Evolutionary conservation across 805 yeast species (phyloP), one percentile per base, ranked within the genome.

Genomic region (Pichia exigua): DNA sequence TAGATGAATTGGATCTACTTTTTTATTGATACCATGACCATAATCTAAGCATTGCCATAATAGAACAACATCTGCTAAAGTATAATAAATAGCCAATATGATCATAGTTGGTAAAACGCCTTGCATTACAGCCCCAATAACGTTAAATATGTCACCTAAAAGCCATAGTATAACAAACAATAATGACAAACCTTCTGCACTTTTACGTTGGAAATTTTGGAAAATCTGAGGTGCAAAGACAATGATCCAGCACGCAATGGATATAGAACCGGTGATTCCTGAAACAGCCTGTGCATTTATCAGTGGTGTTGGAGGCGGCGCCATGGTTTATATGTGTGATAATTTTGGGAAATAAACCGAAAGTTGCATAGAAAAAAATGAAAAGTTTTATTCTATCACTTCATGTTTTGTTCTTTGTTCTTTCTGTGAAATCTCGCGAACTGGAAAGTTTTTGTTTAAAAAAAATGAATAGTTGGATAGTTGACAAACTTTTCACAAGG

Each of bases 201-300:
- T 82, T 66, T 87, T 83, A 62, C 98, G 73, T 54, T 77, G 75
- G 63, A 87, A 90, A 65, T 91, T 92, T 64, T 94, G 97, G 67
- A 89, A 91, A 44, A 94, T 85, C 65, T 92, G 98, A 12, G 98
- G 98, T 40, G 96, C 95, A 73, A 94, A 92, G 18, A 92, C 99
- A 46, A 94, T 91, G 54, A 94, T 85, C 99, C 99, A 92, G 66
- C 97, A 94, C 17, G 97, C 96, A 45, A 92, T 79, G 20, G 98
- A 92, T 38, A 94, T 89, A 13, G 96, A 88, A 27, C 85, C 87
- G 20, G 86, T 81, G 51, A 87, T 84, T 8, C 92, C 94, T 61
- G 89, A 81, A 20, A 86, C 80, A 18, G 87, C 87, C 57, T 80
- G 79, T 18, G 87, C 82, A 57, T 81, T 84, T 50, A 83, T 71